Evolutionary conservation across 768 basidiomycete species (phyloP).

Genomic region (Collybia sordida): DNA sequence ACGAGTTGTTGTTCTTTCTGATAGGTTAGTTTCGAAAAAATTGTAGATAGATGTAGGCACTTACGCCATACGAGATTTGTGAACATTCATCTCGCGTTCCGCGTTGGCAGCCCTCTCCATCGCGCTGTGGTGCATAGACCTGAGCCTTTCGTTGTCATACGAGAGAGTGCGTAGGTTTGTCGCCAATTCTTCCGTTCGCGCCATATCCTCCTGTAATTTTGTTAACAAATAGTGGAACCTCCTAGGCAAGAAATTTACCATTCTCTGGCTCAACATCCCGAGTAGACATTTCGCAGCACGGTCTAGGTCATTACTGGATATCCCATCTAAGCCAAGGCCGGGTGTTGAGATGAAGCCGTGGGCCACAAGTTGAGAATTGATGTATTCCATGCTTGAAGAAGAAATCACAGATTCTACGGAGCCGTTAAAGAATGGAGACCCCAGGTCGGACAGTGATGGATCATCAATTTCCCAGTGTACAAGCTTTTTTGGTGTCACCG

Average conservation of each 20-base stretch:
- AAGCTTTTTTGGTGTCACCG: conserved; percentile 42
- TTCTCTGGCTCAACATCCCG: conserved; percentile 70
- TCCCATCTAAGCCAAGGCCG: conserved; percentile 68
- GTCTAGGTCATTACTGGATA: conserved; percentile 54
- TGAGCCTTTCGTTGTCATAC: conserved; percentile 80
- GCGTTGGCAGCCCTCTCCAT: conserved; percentile 66
- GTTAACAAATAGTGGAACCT: conserved; percentile 3
- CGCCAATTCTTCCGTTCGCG: conserved; percentile 71
- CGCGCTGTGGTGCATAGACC: conserved; percentile 58
- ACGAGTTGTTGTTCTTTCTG: conserved; percentile 49
- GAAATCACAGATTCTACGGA: conserved; percentile 49
- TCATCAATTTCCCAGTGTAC: conserved; percentile 54
- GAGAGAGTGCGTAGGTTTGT: conserved; percentile 74
- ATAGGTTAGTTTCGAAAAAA: not conserved
- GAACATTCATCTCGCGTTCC: conserved; percentile 74
- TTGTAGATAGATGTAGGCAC: conserved; percentile 25
- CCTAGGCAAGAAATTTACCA: conserved; percentile 49
- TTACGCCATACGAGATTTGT: conserved; percentile 72
- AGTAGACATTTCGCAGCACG: conserved; percentile 72
- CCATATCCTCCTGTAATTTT: conserved; percentile 61
- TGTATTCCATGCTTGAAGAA: conserved; percentile 69
- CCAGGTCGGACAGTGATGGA: conserved; percentile 40
- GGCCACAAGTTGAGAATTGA: conserved; percentile 79
- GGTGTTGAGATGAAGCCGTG: conserved; percentile 72
- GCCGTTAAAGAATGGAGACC: conserved; percentile 43